Base-by-base conservation (phyloP, 169 alveolate species). In the Theileria equi region DNA sequence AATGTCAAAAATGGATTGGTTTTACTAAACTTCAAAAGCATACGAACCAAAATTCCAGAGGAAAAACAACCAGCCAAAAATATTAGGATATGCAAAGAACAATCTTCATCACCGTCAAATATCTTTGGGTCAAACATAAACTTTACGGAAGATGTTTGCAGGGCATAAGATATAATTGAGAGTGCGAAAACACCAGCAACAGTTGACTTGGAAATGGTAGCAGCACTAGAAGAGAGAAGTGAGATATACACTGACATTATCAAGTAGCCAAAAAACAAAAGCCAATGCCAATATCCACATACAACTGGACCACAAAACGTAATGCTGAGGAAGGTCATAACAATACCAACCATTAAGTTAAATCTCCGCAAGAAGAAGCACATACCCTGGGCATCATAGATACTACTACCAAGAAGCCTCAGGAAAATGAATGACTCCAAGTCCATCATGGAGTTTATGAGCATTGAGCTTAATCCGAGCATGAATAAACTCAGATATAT, bases 401-500 rank as follows among this genome's bases (percentile, higher is more conserved):
- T 36, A 3, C 60, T n/a, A 32, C 16, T 55, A 3, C 66, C 66
- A n/a, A 55, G 52, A 32, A 55, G 36, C 19, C 66, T 17, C 23
- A 55, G 52, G 23, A 55, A 19, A 7, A 55, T 32, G 5, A 16
- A 16, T 21, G 66, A 55, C 23, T 55, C 66, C 40, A 55, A 19
- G 28, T 55, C 52, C 26, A 55, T 38, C 49, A 55, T 55, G 5
- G 66, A 55, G 52, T 55, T 34, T 7, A 55, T 55, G 23, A 55
- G 23, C 66, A 55, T 55, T n/a, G 44, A 55, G 52, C 66, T n/a
- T 21, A 55, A 11, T 36, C 66, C 66, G 23, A 36, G 35, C 52
- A 55, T 36, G 36, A 55, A 55, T 31, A 55, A 55, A 3, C 60
- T 23, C 26, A 55, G 26, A 19, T 55, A 36, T 11, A 55, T 36